These are phyloP conservation scores for Trichoderma breve DNA, from an alignment of 2,329 filamentous ascomycete genomes.

Conservation along the genomic window DNA sequence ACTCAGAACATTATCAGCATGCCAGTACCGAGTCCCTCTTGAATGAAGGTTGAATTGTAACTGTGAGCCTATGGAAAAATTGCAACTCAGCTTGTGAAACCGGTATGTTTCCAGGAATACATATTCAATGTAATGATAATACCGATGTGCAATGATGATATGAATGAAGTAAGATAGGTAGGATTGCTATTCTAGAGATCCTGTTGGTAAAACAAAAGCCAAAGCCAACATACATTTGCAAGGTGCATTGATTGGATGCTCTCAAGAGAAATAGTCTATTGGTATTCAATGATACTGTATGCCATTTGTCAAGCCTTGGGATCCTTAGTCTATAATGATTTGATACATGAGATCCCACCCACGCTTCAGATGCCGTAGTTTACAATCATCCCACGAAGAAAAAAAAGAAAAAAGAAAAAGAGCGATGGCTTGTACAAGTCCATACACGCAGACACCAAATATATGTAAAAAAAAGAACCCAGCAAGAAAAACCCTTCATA, in stretches of 20 bases:
- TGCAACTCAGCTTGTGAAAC: not conserved
- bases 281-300: not conserved
- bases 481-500: not conserved
- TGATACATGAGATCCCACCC: slow-evolving; percentile 8
- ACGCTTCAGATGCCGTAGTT: slow-evolving; percentile 15
- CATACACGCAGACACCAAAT: not conserved
- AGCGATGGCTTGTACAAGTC: slow-evolving; percentile 4
- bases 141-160: not conserved
- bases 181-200: not conserved
- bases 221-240: not conserved
- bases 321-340: slow-evolving; percentile 4
- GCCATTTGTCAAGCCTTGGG: not conserved
- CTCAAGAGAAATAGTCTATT: not conserved
- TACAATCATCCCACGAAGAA: slow-evolving; percentile 1
- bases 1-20: not conserved
- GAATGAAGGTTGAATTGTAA: not conserved
- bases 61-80: not conserved
- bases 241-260: not conserved
- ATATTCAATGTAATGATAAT: not conserved
- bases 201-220: not conserved
- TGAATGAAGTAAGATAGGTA: not conserved
- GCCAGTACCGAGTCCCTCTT: not conserved
- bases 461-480: not conserved
- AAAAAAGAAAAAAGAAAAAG: not conserved
- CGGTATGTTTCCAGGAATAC: not conserved